phyloP scores from a whole-genome alignment of 139 green algal genomes.

The Nannochloris sp. region DNA sequence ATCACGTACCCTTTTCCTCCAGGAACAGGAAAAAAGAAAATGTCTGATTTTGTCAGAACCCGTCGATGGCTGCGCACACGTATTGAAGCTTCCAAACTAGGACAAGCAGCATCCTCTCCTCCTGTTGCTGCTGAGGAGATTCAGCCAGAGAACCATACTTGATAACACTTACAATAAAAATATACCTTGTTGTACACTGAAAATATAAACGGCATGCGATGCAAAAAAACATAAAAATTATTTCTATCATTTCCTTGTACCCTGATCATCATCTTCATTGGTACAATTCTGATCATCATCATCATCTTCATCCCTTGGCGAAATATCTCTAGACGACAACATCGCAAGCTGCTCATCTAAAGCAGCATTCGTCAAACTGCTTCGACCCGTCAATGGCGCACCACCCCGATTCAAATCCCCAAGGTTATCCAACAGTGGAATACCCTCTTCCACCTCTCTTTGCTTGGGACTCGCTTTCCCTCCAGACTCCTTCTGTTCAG shows the following conservation, averaged over 20 bases:
- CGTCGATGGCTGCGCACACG: conserved; percentile 51
- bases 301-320: background rate
- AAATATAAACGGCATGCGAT: too few species aligned
- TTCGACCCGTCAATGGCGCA: background rate
- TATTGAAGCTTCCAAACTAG: conserved; percentile 9
- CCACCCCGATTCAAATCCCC: background rate
- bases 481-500: background rate
- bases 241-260: too few species aligned
- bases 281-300: too few species aligned
- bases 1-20: conserved; percentile 26
- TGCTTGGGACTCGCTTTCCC: background rate
- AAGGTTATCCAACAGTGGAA: background rate
- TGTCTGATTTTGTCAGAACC: conserved; percentile 53
- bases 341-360: background rate
- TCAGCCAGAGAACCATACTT: background rate
- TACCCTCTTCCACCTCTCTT: background rate
- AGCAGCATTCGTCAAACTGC: background rate
- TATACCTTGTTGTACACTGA: too few species aligned
- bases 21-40: conserved; percentile 25
- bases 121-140: background rate
- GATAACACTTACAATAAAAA: too few species aligned
- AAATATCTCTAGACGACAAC: background rate
- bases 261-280: too few species aligned
- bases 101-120: background rate
- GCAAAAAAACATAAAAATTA: too few species aligned